Evolutionary conservation across 1,284 basidiomycete species (phyloP).

Genomic region (Coniferiporia sulphurascens): DNA sequence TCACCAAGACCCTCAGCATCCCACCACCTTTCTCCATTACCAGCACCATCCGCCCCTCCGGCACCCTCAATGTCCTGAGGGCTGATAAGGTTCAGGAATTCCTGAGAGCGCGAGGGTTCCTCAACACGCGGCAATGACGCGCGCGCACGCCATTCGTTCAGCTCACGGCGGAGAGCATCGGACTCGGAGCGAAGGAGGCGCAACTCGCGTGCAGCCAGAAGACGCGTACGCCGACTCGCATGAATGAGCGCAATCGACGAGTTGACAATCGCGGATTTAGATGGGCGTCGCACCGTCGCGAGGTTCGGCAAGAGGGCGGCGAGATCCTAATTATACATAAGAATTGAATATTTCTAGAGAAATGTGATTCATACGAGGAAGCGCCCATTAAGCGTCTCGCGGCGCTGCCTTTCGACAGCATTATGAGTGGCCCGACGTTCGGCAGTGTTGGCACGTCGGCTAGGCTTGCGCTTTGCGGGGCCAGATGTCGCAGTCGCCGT

Average conservation of each 20-base stretch:
- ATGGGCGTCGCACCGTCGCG: conserved; percentile 84
- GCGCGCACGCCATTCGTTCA: conserved; percentile 84
- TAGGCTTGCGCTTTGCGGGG: conserved; percentile 67
- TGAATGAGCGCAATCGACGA: conserved; percentile 83
- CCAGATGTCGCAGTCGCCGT: conserved; percentile 21
- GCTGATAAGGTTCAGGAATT: conserved; percentile 59
- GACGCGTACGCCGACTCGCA: conserved; percentile 73
- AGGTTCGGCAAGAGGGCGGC: conserved; percentile 87
- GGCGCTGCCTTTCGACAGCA: conserved; percentile 86
- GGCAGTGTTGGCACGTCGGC: conserved; percentile 84
- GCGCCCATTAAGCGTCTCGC: conserved; percentile 87
- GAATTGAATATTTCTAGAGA: conserved; percentile 6
- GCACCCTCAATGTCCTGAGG: conserved; percentile 49
- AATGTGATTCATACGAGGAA: conserved; percentile 56
- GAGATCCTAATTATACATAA: conserved; percentile 57
- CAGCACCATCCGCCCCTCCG: conserved; percentile 18
- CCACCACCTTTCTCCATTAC: conserved; percentile 6
- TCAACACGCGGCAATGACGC: conserved; percentile 63
- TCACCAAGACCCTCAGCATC: conserved; percentile 13
- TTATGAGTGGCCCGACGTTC: conserved; percentile 93
- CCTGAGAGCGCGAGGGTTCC: conserved; percentile 62
- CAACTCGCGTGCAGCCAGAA: conserved; percentile 73
- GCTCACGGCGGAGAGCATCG: conserved; percentile 76
- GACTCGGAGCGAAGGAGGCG: conserved; percentile 71
- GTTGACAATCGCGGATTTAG: conserved; percentile 93